Conservation (phyloP, 352 stramenopile genomes). For the Phytophthora cryptogea region DNA sequence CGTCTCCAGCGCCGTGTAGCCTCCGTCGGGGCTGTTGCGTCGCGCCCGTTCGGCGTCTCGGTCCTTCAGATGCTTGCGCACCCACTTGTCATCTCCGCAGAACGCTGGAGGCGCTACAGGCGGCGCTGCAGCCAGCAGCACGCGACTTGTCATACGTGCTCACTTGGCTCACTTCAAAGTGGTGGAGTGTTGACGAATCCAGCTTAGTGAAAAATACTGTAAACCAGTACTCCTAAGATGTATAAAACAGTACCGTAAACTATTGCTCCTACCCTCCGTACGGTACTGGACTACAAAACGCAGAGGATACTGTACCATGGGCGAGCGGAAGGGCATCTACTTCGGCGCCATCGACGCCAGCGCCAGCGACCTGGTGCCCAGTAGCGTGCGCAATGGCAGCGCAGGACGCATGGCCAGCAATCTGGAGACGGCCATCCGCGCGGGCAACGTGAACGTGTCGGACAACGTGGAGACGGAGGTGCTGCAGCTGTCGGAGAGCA, state of each 20-base stretch:
- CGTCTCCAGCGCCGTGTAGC: constrained; percentile 32
- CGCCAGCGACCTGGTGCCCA: constrained; percentile 45
- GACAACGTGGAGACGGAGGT: constrained; percentile 82
- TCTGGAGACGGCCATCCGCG: constrained; percentile 75
- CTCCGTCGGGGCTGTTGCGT: constrained; percentile 37
- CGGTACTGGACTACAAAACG: neutral
- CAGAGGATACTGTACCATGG: constrained; percentile 38
- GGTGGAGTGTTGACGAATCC: constrained; percentile 14
- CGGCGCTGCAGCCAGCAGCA: neutral
- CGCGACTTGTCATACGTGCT: constrained; percentile 2
- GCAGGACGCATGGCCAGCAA: constrained; percentile 27
- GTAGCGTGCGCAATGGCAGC: constrained; percentile 34
- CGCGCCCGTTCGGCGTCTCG: constrained; percentile 43
- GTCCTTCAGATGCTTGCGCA: constrained; percentile 40
- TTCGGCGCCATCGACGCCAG: constrained; percentile 69
- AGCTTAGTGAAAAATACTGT: neutral
- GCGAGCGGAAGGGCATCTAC: constrained; percentile 82
- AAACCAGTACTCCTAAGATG: neutral
- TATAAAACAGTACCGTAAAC: neutral
- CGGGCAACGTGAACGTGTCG: constrained; percentile 82
- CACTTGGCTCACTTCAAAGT: constrained; percentile 11
- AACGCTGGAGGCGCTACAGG: constrained; percentile 27
- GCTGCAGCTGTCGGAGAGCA: constrained; percentile 85
- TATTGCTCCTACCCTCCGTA: neutral
- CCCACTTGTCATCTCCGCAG: constrained; percentile 61